A percentile compares a stretch with the other conserved stretches of the same genome.
Evolutionary conservation across 345 rosid genomes (phyloP).

Genomic region (Lepidium didymum): DNA sequence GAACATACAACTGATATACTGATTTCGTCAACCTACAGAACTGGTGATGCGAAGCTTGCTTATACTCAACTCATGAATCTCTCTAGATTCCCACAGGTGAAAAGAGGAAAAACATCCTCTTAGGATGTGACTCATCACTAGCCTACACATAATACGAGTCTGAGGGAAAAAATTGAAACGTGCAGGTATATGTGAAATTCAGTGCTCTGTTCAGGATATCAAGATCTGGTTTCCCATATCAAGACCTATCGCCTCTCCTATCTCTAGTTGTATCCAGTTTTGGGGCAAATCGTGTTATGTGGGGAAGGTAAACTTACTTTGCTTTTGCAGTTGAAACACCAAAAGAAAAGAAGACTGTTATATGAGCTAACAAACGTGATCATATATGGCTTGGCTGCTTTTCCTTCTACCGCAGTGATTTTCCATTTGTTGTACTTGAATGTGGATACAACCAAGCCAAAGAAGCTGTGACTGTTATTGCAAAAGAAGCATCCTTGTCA

Average conservation of each 20-base stretch:
- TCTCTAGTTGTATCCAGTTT: constrained; percentile 54
- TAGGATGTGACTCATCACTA: not conserved
- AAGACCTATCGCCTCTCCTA: constrained; percentile 50
- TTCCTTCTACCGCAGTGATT: constrained; percentile 47
- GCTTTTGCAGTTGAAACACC: not conserved
- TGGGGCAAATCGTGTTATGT: constrained; percentile 77
- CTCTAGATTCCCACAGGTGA: constrained; percentile 78
- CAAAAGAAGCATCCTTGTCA: constrained; percentile 45
- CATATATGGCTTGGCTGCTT: constrained; percentile 4
- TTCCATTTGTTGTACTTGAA: constrained; percentile 80
- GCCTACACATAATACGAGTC: not conserved
- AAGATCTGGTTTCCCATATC: constrained; percentile 54
- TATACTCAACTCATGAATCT: constrained; percentile 67
- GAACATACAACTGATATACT: constrained; percentile 5
- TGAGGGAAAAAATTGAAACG: constrained; percentile 5
- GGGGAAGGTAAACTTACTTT: constrained; percentile 62
- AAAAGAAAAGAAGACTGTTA: not conserved
- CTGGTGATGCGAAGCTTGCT: constrained; percentile 47
- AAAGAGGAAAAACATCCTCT: not conserved
- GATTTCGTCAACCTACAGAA: constrained; percentile 41
- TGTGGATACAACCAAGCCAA: constrained; percentile 73
- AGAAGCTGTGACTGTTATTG: constrained; percentile 51
- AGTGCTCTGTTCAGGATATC: constrained; percentile 87
- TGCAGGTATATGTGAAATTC: constrained; percentile 75
- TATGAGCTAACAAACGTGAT: not conserved